phyloP scores from a whole-genome alignment of 129 eudicot genomes.

The Cynara cardunculus region DNA sequence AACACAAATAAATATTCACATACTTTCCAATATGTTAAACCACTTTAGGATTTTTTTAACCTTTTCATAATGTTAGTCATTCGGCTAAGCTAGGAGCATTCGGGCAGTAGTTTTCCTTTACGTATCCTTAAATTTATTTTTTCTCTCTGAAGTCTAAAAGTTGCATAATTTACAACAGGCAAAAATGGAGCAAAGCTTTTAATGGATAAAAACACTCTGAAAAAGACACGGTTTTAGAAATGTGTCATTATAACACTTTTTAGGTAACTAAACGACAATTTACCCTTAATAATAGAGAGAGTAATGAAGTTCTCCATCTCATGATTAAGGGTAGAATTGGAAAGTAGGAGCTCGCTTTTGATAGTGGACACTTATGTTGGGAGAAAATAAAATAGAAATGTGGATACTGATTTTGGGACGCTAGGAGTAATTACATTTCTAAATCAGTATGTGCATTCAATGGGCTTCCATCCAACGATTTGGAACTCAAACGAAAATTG shows the following conservation, averaged over 20 bases:
- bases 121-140: background rate
- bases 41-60: background rate
- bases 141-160: background rate
- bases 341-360: too few species aligned
- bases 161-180: background rate
- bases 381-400: background rate
- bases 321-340: background rate
- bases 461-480: background rate
- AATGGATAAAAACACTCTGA: background rate
- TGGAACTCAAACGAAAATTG: background rate
- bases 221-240: background rate
- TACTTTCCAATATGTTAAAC: background rate
- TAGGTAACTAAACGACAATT: background rate
- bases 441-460: background rate
- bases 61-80: background rate
- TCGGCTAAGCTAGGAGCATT: conserved; percentile 2
- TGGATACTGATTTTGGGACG: background rate
- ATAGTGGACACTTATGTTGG: background rate
- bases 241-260: background rate
- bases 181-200: too few species aligned
- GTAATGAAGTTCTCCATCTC: background rate
- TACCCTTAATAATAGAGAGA: background rate
- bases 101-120: background rate
- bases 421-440: background rate
- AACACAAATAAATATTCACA: background rate